A percentile compares a stretch with the other conserved stretches of the same genome.
These are phyloP conservation scores for Phialocephala sp. DNA, from an alignment of 2,329 filamentous ascomycete genomes.

Conservation along the genomic window DNA sequence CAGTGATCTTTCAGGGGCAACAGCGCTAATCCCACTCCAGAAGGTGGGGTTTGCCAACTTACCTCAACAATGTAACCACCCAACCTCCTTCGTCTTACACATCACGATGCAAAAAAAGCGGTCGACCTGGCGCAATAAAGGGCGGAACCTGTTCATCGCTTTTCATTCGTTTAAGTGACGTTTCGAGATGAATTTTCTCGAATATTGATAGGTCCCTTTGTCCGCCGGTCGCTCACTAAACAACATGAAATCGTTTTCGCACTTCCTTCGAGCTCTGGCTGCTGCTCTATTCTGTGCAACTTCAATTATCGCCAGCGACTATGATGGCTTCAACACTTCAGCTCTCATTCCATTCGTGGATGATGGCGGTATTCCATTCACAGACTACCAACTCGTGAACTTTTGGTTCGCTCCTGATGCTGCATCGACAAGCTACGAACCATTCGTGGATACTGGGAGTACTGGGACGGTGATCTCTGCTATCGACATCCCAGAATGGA, in stretches of 20 bases:
- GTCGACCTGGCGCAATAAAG: neutral
- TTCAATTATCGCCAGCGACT: neutral
- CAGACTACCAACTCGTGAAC: neutral
- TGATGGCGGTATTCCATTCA: neutral
- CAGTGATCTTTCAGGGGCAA: neutral
- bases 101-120: neutral
- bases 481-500: constrained; percentile 16
- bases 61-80: neutral
- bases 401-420: neutral
- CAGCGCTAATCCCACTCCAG: neutral
- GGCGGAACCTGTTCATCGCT: no score
- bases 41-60: neutral
- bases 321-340: neutral
- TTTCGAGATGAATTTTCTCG: neutral
- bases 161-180: no score
- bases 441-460: constrained; percentile 23
- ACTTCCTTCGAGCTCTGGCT: neutral
- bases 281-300: neutral
- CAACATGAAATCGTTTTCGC: neutral
- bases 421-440: neutral
- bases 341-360: constrained; percentile 2
- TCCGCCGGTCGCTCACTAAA: no score
- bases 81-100: neutral
- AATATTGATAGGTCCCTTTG: neutral
- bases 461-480: constrained; percentile 22